Evolutionary conservation across 805 yeast genomes (phyloP).

Genomic region (Candida chilensis): DNA sequence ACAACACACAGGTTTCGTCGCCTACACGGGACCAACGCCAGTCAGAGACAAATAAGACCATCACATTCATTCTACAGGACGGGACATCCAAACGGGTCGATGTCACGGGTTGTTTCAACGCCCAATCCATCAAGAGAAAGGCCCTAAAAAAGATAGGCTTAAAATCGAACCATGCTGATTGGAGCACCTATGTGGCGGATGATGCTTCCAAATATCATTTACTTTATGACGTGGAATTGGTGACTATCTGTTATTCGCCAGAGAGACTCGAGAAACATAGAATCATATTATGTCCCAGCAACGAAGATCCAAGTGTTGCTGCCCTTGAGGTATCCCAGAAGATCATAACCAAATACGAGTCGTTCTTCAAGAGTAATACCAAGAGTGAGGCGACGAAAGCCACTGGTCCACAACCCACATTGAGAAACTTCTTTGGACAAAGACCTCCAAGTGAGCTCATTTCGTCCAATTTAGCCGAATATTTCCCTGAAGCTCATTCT

Average conservation of each 20-base stretch:
- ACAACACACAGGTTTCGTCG: too few relatives aligned
- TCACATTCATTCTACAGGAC: constrained; percentile 66
- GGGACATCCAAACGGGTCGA: constrained; percentile 64
- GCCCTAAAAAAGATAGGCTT: constrained; percentile 52
- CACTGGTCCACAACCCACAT: constrained; percentile 6
- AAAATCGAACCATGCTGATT: constrained; percentile 30
- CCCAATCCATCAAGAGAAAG: constrained; percentile 66
- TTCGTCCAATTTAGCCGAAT: constrained; percentile 80
- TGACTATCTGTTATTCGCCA: constrained; percentile 71
- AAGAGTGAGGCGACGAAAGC: constrained; percentile 8
- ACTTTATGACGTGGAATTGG: constrained; percentile 71
- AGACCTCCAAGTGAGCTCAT: constrained; percentile 92
- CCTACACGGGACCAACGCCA: too few relatives aligned
- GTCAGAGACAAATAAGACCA: constrained; percentile 19
- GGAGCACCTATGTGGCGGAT: constrained; percentile 55
- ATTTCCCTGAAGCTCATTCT: constrained; percentile 78
- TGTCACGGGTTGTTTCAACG: constrained; percentile 72
- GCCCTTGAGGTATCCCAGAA: constrained; percentile 51
- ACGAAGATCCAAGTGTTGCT: constrained; percentile 51
- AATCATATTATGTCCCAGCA: constrained; percentile 55
- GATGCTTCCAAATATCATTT: constrained; percentile 28
- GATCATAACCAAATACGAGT: constrained; percentile 16
- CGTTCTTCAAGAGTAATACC: not conserved
- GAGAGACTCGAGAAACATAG: constrained; percentile 65
- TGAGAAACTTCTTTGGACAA: constrained; percentile 64